Evolutionary conservation across 352 stramenopile species (phyloP), one percentile per base, ranked within the genome.

Genomic region (Globisporangium parvum): DNA sequence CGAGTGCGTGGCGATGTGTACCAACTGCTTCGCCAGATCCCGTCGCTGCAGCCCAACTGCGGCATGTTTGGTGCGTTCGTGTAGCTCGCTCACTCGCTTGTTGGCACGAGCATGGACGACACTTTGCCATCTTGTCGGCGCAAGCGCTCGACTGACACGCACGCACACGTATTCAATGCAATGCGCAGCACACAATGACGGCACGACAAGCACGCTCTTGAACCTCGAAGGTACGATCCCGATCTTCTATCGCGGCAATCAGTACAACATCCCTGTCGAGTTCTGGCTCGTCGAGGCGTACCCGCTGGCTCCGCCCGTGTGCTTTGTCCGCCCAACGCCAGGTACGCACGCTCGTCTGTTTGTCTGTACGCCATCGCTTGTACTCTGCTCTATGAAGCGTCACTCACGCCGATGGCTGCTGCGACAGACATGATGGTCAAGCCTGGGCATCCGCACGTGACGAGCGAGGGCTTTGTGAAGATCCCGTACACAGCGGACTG

Each of bases 211-310:
- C 54, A 95, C 80, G 51, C 59, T 93, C 57, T 66, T 95, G 33
- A 85, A 91, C 56, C 68, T 95, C 8, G 79, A 87, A 44, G 87
- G 87, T 45, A 96, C 87, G n/a, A 95, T 96, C 65, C 85, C 86
- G 12, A 96, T 96, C 58, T 95, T 93, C 66, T 96, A 95, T 57
- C 65, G 83, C 9, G 66, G 77, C 47, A 93, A 88, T 57, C 86
- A 95, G 62, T 96, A 96, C 76, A 96, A 96, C 54, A 96, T 96
- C 60, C 87, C 87, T 0, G 77, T 96, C 37, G 80, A 92, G 64
- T 86, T 96, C 42, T 96, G 87, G 87, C 73, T 96, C 46, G 78
- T 87, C 9, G 80, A 93, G 61, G 80, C 71, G 31, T 96, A 96
- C 66, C 87, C 87, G 0, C 69, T 88, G 59, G 55, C 79, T 3